Evolutionary conservation across 2,329 filamentous ascomycete genomes (phyloP).

Genomic region (Colletotrichum horii): DNA sequence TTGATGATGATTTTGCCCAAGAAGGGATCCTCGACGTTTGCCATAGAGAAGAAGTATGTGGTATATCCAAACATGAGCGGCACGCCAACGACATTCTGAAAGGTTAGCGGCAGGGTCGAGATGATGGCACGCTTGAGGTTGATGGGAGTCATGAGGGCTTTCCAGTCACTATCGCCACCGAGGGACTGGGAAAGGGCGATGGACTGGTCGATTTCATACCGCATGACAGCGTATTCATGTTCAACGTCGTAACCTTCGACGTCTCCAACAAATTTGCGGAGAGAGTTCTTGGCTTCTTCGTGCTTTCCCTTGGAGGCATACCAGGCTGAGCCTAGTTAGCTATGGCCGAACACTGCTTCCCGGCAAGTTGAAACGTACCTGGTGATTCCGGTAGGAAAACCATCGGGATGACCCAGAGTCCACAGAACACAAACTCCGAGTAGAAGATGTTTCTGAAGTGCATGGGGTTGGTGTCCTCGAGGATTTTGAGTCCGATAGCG

Average conservation of each 20-base stretch:
- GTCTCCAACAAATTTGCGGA: not conserved
- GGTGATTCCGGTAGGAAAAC: not conserved
- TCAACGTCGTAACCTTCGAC: not conserved
- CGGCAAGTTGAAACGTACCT: not conserved
- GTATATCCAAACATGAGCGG: slow-evolving; percentile 28
- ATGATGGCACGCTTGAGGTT: not conserved
- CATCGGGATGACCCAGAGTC: not conserved
- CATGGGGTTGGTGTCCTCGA: not conserved
- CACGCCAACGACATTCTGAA: slow-evolving; percentile 26
- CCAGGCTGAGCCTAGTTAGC: not conserved
- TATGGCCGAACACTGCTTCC: not conserved
- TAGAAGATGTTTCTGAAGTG: slow-evolving; percentile 7
- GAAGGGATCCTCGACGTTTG: slow-evolving; percentile 26
- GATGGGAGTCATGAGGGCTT: not conserved
- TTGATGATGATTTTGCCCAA: slow-evolving; percentile 24
- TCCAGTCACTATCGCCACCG: not conserved
- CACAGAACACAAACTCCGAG: slow-evolving; percentile 7
- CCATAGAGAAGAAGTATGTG: slow-evolving; percentile 28
- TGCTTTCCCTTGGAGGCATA: not conserved
- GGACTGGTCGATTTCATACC: not conserved
- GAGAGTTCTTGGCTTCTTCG: not conserved
- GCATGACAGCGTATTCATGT: not conserved
- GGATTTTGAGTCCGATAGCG: not conserved
- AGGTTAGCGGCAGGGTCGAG: not conserved
- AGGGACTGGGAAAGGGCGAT: not conserved